Evolutionary conservation across 495 filamentous ascomycete genomes (phyloP).

Genomic region (Hyaloscypha bicolor): DNA sequence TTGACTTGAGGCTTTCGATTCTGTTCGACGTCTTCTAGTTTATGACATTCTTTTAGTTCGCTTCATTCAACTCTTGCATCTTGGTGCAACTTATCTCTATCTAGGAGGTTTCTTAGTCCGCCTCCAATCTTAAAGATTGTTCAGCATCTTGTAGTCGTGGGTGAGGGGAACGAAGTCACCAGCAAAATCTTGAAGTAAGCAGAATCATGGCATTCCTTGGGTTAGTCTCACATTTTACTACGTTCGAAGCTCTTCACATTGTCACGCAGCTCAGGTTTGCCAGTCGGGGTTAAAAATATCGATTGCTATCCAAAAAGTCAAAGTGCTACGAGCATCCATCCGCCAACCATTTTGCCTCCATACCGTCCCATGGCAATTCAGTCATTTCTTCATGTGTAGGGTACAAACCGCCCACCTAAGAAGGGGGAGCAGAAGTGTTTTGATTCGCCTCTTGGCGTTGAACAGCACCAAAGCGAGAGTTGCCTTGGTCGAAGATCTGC

Average conservation of each 20-base stretch:
- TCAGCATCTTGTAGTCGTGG: too few relatives aligned
- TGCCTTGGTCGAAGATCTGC: conserved; percentile 77
- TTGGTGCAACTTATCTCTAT: too few relatives aligned
- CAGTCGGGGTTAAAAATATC: neutral
- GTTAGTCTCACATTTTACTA: too few relatives aligned
- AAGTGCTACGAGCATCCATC: neutral
- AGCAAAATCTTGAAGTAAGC: too few relatives aligned
- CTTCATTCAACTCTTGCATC: too few relatives aligned
- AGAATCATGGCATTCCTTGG: too few relatives aligned
- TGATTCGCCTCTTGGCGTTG: conserved; percentile 62
- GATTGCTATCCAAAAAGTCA: conserved; percentile 3
- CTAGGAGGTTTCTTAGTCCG: too few relatives aligned
- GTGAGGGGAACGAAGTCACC: too few relatives aligned
- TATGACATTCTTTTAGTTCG: too few relatives aligned
- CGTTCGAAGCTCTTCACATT: neutral
- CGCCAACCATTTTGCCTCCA: neutral
- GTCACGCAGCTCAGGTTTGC: neutral
- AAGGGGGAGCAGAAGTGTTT: conserved; percentile 42
- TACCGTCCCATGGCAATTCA: conserved; percentile 13
- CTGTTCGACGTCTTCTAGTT: too few relatives aligned
- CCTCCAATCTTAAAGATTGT: too few relatives aligned
- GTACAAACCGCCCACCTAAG: conserved; percentile 8
- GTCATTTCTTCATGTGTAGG: conserved; percentile 19
- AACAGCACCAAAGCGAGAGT: conserved; percentile 69
- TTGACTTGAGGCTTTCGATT: too few relatives aligned